phyloP scores from a whole-genome alignment of 495 filamentous ascomycete species.

The Neurospora sp. region DNA sequence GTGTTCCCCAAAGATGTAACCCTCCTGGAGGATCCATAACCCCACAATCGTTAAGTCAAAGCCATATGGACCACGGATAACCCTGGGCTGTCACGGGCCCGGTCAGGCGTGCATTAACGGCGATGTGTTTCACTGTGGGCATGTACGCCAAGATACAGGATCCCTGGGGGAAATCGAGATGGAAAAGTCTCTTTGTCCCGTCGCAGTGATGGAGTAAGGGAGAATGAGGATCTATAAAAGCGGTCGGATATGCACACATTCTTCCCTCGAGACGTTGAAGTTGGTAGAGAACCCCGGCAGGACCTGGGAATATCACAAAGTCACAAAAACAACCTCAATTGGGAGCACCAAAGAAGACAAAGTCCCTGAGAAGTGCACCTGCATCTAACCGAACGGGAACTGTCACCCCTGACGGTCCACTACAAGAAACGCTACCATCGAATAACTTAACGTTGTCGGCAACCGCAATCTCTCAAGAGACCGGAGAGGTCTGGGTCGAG shows the following conservation, averaged over 20 bases:
- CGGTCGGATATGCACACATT: neutral
- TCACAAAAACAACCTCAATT: neutral
- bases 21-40: neutral
- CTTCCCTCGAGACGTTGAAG: neutral
- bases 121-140: constrained; percentile 13
- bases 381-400: neutral
- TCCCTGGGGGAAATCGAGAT: neutral
- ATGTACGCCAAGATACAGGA: constrained; percentile 8
- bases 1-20: neutral
- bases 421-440: neutral
- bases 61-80: neutral
- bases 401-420: neutral
- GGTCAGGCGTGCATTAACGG: neutral
- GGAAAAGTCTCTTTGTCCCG: neutral
- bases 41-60: neutral
- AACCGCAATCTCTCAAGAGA: neutral
- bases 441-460: neutral
- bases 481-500: neutral
- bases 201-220: neutral
- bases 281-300: neutral
- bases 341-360: neutral
- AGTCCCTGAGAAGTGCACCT: neutral
- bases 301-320: neutral
- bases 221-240: neutral
- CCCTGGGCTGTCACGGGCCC: neutral